phyloP scores from a whole-genome alignment of 78 protist genomes.

The Pigoraptor vietnamica region DNA sequence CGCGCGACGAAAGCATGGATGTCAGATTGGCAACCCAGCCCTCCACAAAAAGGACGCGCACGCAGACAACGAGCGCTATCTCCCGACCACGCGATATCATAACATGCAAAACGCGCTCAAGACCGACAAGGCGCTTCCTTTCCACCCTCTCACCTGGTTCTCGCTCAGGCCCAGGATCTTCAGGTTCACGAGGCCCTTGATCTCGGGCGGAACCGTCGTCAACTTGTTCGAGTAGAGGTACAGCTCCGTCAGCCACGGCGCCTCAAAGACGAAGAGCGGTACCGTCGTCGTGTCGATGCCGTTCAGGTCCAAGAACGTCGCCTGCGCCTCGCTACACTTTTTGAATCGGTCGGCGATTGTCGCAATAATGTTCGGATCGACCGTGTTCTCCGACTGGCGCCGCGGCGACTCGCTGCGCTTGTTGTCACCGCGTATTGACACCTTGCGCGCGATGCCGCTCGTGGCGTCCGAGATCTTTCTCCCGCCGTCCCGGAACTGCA shows the following conservation, averaged over 20 bases:
- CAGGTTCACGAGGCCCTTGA: not conserved
- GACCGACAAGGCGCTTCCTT: too few relatives aligned
- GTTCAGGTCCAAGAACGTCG: not conserved
- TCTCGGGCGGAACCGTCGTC: not conserved
- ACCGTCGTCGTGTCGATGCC: not conserved
- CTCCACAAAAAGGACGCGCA: not conserved
- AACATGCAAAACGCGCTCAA: too few relatives aligned
- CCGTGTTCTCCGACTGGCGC: not conserved
- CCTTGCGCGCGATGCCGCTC: not conserved
- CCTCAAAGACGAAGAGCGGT: not conserved
- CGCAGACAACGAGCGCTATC: too few relatives aligned
- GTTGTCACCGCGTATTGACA: not conserved
- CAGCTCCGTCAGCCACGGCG: not conserved
- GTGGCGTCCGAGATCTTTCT: not conserved
- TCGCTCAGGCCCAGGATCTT: not conserved
- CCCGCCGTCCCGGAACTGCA: not conserved
- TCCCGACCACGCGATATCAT: too few relatives aligned
- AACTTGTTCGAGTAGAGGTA: not conserved
- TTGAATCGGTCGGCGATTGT: not conserved
- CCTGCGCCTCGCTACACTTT: not conserved
- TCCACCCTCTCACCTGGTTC: not conserved
- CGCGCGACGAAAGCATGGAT: not conserved
- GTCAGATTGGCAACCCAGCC: not conserved
- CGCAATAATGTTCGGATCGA: not conserved
- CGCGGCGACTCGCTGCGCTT: not conserved